Evolutionary conservation across 2,329 filamentous ascomycete species (phyloP), one percentile per base, ranked within the genome.

Genomic region (Aspergillus ochraceus): DNA sequence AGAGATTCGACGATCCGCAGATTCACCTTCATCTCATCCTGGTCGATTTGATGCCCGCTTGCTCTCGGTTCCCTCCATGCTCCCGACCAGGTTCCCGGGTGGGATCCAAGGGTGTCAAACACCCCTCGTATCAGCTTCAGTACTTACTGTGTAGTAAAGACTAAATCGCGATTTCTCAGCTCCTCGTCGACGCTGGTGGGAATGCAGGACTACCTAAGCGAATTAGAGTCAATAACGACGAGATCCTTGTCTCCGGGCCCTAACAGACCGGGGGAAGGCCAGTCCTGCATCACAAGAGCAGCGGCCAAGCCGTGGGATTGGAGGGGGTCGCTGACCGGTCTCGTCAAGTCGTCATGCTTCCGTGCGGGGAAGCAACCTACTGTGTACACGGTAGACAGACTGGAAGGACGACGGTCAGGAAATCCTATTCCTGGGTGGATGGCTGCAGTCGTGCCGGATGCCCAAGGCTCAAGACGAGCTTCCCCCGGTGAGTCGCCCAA

Each of bases 211-310:
- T 24, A 24, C 24, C 24, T 36, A 36, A 36, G 32, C 32, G 32
- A 11, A 4, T 12, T 36, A 36, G 36, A 42, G 29, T 26, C 14
- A 17, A 19, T 32, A 14, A 11, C 20, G 26, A 39, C n/a, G 30
- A 12, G 30, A 30, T 39, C 36, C 36, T 42, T 42, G 36, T 42
- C 36, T 42, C 36, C 36, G 36, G 36, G 36, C 36, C 14, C 17
- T 36, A 36, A 14, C 14, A n/a, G 36, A 42, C 36, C 17, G 36
- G 36, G 36, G 36, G 14, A 42, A 4, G 17, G 17, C 36, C 36
- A 20, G 20, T 54, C 51, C n/a, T 12, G 52, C 51, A 62, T 62
- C 55, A 64, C 58, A 60, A 57, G 60, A 62, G 54, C 57, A 52
- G n/a, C 26, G 24, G 59, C 60, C 62, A 60, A 64, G 57, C 45